Percentiles rank a stretch among this genome's conserved stretches.
phyloP scores from a whole-genome alignment of 2,329 filamentous ascomycete species.

The Sphaceloma murrayae region DNA sequence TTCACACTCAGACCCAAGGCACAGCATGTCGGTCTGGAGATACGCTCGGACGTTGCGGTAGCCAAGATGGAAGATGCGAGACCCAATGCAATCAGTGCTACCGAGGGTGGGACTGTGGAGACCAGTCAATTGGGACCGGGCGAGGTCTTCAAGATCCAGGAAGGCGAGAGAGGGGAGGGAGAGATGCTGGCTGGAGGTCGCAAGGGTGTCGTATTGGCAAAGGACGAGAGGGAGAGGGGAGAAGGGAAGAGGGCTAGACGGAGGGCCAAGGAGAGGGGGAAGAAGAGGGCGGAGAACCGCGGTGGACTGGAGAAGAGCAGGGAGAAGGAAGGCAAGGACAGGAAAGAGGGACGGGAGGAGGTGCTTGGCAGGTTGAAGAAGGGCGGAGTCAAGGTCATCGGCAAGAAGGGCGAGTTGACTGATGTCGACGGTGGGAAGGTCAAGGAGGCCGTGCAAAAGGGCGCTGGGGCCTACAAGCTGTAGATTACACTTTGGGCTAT shows the following conservation, averaged over 20 bases:
- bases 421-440: conserved; percentile 76
- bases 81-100: conserved; percentile 68
- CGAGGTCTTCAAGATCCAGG: conserved; percentile 79
- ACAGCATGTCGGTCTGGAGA: conserved; percentile 67
- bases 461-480: conserved; percentile 20
- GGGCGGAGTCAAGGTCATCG: conserved; percentile 85
- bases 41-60: conserved; percentile 83
- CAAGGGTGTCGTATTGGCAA: conserved; percentile 65
- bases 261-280: conserved; percentile 65
- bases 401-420: conserved; percentile 74
- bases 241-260: conserved; percentile 68
- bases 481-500: neutral
- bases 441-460: conserved; percentile 21
- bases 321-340: conserved; percentile 37
- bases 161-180: conserved; percentile 49
- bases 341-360: conserved; percentile 44
- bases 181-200: conserved; percentile 60
- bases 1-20: conserved; percentile 95
- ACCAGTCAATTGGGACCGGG: conserved; percentile 77
- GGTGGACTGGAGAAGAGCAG: conserved; percentile 45
- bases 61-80: conserved; percentile 93
- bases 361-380: conserved; percentile 63
- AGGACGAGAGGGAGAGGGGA: conserved; percentile 80
- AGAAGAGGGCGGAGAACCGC: conserved; percentile 63
- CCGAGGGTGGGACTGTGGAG: conserved; percentile 58